phyloP scores from a whole-genome alignment of 2,329 filamentous ascomycete species.

The Biscogniauxia sp. region DNA sequence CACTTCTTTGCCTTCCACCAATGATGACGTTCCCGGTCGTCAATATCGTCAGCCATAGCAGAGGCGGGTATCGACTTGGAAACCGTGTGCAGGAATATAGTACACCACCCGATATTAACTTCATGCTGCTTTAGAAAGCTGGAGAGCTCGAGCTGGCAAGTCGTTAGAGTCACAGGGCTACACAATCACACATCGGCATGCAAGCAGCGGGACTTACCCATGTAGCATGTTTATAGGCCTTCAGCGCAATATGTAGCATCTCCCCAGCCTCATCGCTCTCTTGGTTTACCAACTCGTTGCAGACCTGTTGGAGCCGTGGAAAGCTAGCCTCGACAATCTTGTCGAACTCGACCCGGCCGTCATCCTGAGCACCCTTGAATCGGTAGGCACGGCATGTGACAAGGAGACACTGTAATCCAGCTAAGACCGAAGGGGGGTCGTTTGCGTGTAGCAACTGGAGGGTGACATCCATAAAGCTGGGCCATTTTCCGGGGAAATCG shows the following conservation, averaged over 20 bases:
- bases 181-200: neutral
- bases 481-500: constrained; percentile 95
- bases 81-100: constrained; percentile 87
- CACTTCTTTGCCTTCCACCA: constrained; percentile 99
- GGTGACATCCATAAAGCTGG: constrained; percentile 89
- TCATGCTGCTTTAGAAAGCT: constrained; percentile 73
- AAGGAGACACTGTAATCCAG: constrained; percentile 88
- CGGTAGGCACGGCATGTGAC: constrained; percentile 94
- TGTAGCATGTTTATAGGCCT: constrained; percentile 97
- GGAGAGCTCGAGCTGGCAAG: constrained; percentile 76
- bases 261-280: constrained; percentile 92
- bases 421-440: constrained; percentile 82
- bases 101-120: constrained; percentile 92
- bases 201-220: constrained; percentile 63
- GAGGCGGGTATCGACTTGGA: constrained; percentile 77
- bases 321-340: constrained; percentile 92
- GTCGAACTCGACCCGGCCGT: constrained; percentile 79
- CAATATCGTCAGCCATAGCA: constrained; percentile 73
- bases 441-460: constrained; percentile 84
- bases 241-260: constrained; percentile 92
- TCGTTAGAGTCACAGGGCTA: constrained; percentile 11
- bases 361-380: constrained; percentile 81
- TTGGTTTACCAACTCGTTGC: constrained; percentile 84
- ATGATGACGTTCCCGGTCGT: constrained; percentile 88
- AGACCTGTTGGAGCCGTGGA: constrained; percentile 81